Base-by-base conservation (phyloP, 345 rosid species). In the Ceriops tagal region DNA sequence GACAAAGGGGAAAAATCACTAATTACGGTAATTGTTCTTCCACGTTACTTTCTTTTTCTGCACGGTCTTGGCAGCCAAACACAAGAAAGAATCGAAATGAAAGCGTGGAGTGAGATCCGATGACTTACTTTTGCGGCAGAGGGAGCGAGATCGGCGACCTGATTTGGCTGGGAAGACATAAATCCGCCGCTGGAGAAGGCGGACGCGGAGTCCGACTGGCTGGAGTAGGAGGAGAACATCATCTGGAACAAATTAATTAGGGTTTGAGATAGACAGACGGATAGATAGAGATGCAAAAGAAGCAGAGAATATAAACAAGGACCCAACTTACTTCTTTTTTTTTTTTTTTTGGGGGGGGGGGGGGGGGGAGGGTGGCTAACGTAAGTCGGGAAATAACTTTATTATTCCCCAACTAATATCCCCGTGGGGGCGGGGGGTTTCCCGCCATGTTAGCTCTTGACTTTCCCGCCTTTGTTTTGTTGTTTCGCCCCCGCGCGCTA, bases 181-280 rank as follows among this genome's bases (percentile, higher is more conserved):
- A 89, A 89, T 75, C 92, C 92, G 65, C 92, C 89, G 47, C 85
- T 86, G 67, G 84, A 63, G 75, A 81, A 83, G 65, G 81, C 82
- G 13, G 83, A 55, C 7, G 67, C 60, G 43, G 83, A 69, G 31
- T 91, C 98, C 75, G 87, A 83, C 64, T 88, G 96, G 81, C 87
- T 86, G 83, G 80, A 78, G 39, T 91, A 84, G 83, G 80, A 78
- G 39, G 91, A 83, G 67, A 83, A 89, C 97, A 93, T 93, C 26
- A 22, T 52, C 67, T 60, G 76, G 65, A 71, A 51, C 16, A 10
- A 24, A 34, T 49, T 16, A 16, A 31, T 49, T 21, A 24, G 26
- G 18, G 10, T 24, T n/a, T 28, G 11, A 55, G 5, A 37, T 18
- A 10, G 35, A 34, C 0, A 31, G 32, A 4, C 6, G 49, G 5